Base-by-base conservation (phyloP, 108 stramenopile species). In the Fragilaria radians region DNA sequence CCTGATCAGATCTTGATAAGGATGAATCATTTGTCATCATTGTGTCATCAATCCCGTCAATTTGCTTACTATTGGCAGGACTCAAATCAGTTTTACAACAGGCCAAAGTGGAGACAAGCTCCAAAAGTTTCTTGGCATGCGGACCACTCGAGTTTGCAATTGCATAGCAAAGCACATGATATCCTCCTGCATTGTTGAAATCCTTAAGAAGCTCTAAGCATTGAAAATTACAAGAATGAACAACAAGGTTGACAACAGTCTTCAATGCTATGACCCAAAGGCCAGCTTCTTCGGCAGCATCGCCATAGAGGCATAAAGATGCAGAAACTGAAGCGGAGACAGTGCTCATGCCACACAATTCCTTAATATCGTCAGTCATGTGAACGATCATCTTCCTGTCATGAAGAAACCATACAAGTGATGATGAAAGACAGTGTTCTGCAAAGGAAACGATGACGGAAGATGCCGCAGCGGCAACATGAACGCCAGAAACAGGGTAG, bases 301-400 rank as follows among this genome's bases (percentile, higher is more conserved):
- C 54, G 18, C 93, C 93, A 42, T 87, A 75, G 19, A 96, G 72
- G 59, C 76, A 79, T 29, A 68, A 61, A 50, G 68, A 26, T 25
- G 59, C 52, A 31, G 58, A 28, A 23, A 36, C 50, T 24, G 65
- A 24, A 4, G 56, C 30, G 25, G 47, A 47, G 42, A 24, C 59
- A n/a, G 65, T 42, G 11, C 72, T 77, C 53, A 90, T 77, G 46
- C 81, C 91, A 59, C 81, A 79, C 30, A 96, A 64, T 52, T 96
- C 93, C 56, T 91, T 89, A 63, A 96, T 63, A 68, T 96, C 96
- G 61, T 94, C 94, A 23, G 93, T 92, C 83, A 96, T 92, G 68
- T 95, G 90, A 48, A 91, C 65, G 62, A 96, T 90, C 79, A 95
- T 93, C 59, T 91, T 91, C 46, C 87, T 65, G 70, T 96, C 93